Percentiles rank a stretch among this genome's conserved stretches.
These are phyloP conservation scores for Gossypium mustelinum DNA, from an alignment of 345 rosid species.

Conservation along the genomic window DNA sequence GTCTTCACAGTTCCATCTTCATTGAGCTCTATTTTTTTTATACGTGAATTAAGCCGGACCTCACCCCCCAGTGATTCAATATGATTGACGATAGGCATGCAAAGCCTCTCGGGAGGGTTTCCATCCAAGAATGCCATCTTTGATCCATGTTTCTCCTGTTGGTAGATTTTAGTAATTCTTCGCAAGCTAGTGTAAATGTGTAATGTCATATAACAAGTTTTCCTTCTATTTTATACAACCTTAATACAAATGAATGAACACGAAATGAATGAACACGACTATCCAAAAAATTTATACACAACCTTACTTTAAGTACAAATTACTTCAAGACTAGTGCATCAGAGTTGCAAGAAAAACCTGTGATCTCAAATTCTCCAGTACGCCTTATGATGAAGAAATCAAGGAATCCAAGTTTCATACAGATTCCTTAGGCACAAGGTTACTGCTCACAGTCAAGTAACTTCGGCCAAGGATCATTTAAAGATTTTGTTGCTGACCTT, in stretches of 20 bases:
- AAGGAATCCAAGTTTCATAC: conserved; percentile 3
- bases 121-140: conserved; percentile 99
- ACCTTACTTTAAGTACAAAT: not conserved
- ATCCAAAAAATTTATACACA: not conserved
- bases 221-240: not conserved
- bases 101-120: conserved; percentile 92
- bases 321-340: not conserved
- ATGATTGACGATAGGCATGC: conserved; percentile 78
- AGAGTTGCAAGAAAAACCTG: not conserved
- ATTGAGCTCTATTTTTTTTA: conserved; percentile 76
- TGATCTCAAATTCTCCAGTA: not conserved
- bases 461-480: not conserved
- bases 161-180: conserved; percentile 14
- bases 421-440: not conserved
- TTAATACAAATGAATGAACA: not conserved
- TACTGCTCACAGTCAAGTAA: not conserved
- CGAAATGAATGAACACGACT: not conserved
- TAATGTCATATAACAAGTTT: not conserved
- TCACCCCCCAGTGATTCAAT: conserved; percentile 80
- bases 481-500: not conserved
- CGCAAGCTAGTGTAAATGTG: not conserved
- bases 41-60: conserved; percentile 66
- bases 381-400: not conserved
- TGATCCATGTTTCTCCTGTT: conserved; percentile 94
- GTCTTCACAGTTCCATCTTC: conserved; percentile 73